Evolutionary conservation across 805 yeast species (phyloP), one percentile per base, ranked within the genome.

Genomic region (Saccharomycopsis javanensis): DNA sequence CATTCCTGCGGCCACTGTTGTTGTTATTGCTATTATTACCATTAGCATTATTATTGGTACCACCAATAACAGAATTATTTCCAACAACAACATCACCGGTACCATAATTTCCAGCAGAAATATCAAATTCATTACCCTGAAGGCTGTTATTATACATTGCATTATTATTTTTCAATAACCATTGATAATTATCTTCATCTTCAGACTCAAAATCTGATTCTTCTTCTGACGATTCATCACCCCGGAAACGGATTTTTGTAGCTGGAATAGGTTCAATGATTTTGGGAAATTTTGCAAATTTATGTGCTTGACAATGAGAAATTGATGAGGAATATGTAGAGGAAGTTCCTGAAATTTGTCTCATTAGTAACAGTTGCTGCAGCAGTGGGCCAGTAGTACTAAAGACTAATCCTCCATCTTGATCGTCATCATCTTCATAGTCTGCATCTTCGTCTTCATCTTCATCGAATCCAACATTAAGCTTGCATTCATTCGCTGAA

Each of bases 191-290:
- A 33, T 59, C 56, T 30, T 60, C 62, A 50, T 53, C 56, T 50
- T 59, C 62, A 13, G 56, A 50, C 18, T 57, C 60, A 35, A 63
- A 60, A n/a, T 64, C 64, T 35, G 54, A 65, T 62, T 64, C 64
- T 38, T 65, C 71, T 42, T 68, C 72, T 8, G 71, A 72, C 30
- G 63, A 74, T 57, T 80, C 84, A 51, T 79, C 85, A 58, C 82
- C 85, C 61, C 83, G 82, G 56, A 86, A 80, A 6, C 88, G 90
- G 56, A 92, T 77, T 0, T 88, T 82, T 0, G 98, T 90, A 1
- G 97, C 83, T 2, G 98, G 97, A 55, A 92, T 71, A 50, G 82
- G 74, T 37, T 88, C 89, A 61, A 91, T 90, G 10, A 88, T 86
- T 50, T 79, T 52, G 4, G 59, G 61, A 15, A 78, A 61, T 68